phyloP scores from a whole-genome alignment of 2,329 filamentous ascomycete species.

The Sporothrix phasma region DNA sequence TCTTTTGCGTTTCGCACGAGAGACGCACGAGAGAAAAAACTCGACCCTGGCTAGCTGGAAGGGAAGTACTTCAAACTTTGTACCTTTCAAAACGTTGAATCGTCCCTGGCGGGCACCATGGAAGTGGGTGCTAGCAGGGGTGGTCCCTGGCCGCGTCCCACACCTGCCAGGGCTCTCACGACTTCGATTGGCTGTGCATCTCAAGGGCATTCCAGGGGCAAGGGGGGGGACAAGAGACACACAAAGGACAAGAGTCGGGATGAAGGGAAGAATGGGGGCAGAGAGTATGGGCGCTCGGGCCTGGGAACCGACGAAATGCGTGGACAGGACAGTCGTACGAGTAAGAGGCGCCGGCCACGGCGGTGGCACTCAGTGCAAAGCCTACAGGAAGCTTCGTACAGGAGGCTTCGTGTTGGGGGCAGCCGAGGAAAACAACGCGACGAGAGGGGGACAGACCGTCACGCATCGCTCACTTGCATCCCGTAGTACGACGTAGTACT shows the following conservation, averaged over 20 bases:
- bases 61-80: too few relatives aligned
- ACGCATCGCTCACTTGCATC: background rate
- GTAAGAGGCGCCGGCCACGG: background rate
- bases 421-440: background rate
- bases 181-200: conserved; percentile 6
- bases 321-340: background rate
- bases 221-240: background rate
- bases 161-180: background rate
- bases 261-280: background rate
- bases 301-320: background rate
- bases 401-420: background rate
- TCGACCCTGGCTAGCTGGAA: conserved; percentile 4
- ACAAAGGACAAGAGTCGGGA: background rate
- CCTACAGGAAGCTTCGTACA: background rate
- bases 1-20: background rate
- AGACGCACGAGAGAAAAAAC: background rate
- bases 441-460: background rate
- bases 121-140: conserved; percentile 12
- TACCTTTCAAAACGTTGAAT: conserved; percentile 15
- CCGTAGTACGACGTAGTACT: background rate
- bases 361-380: background rate
- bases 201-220: conserved; percentile 3
- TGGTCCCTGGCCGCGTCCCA: background rate
- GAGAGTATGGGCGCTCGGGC: background rate
- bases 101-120: conserved; percentile 13